Percentiles rank a stretch among this genome's conserved stretches.
Conservation (phyloP, 441 rosid genomes). For the Melastoma candidum region DNA sequence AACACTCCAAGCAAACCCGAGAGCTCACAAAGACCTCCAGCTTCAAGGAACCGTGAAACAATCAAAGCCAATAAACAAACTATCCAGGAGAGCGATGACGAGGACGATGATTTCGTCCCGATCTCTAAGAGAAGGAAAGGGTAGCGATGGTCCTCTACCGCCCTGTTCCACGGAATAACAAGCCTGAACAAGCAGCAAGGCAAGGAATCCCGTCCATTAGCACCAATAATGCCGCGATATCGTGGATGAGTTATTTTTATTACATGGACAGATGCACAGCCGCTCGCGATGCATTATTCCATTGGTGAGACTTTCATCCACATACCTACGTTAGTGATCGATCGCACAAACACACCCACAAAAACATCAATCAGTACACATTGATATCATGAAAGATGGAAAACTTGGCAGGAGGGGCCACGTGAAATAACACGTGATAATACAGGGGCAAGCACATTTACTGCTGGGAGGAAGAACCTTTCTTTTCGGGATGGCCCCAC, state of each 20-base stretch:
- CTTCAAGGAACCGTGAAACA: constrained; percentile 49
- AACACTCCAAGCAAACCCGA: constrained; percentile 41
- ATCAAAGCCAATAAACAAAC: constrained; percentile 51
- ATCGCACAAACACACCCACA: neutral
- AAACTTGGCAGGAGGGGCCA: constrained; percentile 2
- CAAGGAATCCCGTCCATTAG: no score
- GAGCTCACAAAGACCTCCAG: constrained; percentile 47
- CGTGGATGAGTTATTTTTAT: no score
- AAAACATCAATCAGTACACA: neutral
- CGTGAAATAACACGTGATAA: constrained; percentile 1
- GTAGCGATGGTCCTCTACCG: constrained; percentile 25
- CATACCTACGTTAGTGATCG: neutral
- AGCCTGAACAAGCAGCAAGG: no score
- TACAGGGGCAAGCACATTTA: neutral
- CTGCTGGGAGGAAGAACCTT: neutral
- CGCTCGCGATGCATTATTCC: constrained; percentile 4
- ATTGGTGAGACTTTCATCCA: neutral
- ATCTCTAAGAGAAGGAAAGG: constrained; percentile 67
- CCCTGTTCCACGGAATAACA: no score
- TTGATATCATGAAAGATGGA: neutral
- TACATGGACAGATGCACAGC: constrained; percentile 3
- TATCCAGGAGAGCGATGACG: constrained; percentile 31
- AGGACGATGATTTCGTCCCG: constrained; percentile 27
- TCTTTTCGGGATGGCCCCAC: no score
- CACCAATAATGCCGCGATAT: no score